Evolutionary conservation across 495 filamentous ascomycete genomes (phyloP), one percentile per base, ranked within the genome.

Genomic region (Talaromyces nanjingensis): DNA sequence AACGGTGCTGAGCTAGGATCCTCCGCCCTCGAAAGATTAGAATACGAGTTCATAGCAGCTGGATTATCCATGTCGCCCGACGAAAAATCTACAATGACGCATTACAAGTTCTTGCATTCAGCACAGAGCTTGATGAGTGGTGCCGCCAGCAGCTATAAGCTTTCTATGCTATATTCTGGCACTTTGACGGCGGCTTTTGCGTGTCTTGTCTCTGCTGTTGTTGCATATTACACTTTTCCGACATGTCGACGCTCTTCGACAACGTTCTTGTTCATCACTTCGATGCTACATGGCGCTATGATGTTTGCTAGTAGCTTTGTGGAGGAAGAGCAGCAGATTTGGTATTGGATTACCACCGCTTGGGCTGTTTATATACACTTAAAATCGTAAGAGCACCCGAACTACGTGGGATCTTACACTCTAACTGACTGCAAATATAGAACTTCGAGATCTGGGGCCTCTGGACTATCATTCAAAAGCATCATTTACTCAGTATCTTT

Each of bases 251-350:
- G 53, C 14, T 66, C 67, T 57, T 54, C 76, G 1, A 71, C 73
- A 1, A 22, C 67, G 1, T 78, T 80, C 59, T 65, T 79, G 59
- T 39, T 68, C 5, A 60, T 74, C n/a, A 70, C 70, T 63, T 63
- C 84, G 1, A 8, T 87, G 1, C 70, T 83, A 0, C 96, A 97
- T 71, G 85, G 87, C 9, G 71, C 82, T 33, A 93, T 96, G 88
- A 98, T 97, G 92, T 98, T 98, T 75, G 92, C 93, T 31, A 96
- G 90, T 72, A 97, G 92, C 71, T 98, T 92, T 70, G 91, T 99
- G 25, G 94, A 99, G 71, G 94, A 99, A 74, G 94, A 99, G 71
- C 94, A 98, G 25, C 89, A 97, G 65, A 97, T 96, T 73, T 99
- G 94, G 94, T 97, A 98, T 73, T 96, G 93, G 92, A 71, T 84